Percentiles rank a stretch among this genome's conserved stretches.
Evolutionary conservation across 805 yeast genomes (phyloP).

Genomic region (Saturnispora silvae): DNA sequence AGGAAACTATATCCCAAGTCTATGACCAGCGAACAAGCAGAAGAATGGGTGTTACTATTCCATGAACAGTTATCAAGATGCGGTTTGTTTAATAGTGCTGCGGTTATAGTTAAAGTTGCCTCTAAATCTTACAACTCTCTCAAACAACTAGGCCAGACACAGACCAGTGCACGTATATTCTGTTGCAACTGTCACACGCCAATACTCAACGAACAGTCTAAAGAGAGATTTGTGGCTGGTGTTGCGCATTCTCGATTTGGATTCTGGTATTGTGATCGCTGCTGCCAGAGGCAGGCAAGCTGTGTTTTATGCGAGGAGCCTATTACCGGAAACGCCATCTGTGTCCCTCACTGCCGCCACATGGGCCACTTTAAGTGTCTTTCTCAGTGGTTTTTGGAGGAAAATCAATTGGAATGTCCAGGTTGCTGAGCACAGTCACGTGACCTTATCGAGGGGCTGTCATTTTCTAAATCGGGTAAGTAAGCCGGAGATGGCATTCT

Average conservation of each 20-base stretch:
- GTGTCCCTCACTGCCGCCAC: conserved; percentile 69
- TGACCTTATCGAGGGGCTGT: conserved; percentile 7
- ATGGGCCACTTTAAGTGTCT: conserved; percentile 77
- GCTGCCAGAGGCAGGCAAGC: conserved; percentile 48
- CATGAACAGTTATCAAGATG: conserved; percentile 41
- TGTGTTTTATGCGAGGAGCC: conserved; percentile 75
- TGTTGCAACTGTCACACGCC: conserved; percentile 52
- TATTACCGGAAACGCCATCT: conserved; percentile 57
- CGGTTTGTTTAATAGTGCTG: conserved; percentile 46
- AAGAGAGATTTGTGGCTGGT: conserved; percentile 21
- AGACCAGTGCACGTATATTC: conserved; percentile 39
- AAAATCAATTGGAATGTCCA: conserved; percentile 64
- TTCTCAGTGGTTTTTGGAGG: conserved; percentile 62
- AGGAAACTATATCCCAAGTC: conserved; percentile 28
- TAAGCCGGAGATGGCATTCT: no score
- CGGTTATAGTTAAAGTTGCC: conserved; percentile 38
- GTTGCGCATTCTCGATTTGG: conserved; percentile 40
- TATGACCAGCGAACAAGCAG: conserved; percentile 25
- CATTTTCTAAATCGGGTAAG: background rate
- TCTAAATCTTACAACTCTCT: conserved; percentile 24
- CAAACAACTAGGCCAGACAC: conserved; percentile 27
- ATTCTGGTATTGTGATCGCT: conserved; percentile 76
- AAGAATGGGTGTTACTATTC: conserved; percentile 49
- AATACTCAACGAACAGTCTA: conserved; percentile 48
- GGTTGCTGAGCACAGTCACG: conserved; percentile 35